A percentile compares a stretch with the other conserved stretches of the same genome.
Conservation (phyloP, 306 rosid species). For the Citrullus colocynthis region DNA sequence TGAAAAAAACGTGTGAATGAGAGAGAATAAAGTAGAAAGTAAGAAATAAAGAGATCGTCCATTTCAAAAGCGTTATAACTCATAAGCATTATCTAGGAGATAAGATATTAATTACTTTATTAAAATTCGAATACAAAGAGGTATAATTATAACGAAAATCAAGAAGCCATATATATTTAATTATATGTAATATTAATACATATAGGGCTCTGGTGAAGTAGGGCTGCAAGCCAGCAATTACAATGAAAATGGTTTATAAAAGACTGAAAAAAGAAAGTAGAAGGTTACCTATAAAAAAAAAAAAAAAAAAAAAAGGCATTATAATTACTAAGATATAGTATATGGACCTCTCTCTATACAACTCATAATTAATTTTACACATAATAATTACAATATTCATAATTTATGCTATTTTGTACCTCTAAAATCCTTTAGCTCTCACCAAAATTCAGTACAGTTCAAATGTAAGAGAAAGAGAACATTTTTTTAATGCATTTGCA, state of each 20-base stretch:
- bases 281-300: background rate
- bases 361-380: background rate
- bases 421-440: background rate
- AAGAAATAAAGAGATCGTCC: no score
- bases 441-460: background rate
- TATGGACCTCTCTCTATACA: background rate
- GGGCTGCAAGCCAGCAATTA: conserved; percentile 5
- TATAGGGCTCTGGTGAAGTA: background rate
- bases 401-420: background rate
- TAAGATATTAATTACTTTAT: no score
- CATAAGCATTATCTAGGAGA: no score
- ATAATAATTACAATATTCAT: background rate
- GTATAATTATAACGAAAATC: no score
- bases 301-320: background rate
- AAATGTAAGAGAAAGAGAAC: background rate
- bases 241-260: background rate
- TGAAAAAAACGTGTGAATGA: no score
- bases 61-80: no score
- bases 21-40: no score
- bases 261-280: background rate
- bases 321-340: background rate
- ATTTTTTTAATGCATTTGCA: background rate
- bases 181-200: no score
- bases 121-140: no score
- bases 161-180: no score